phyloP scores from a whole-genome alignment of 2,329 filamentous ascomycete genomes.

The Pseudocercospora musae region DNA sequence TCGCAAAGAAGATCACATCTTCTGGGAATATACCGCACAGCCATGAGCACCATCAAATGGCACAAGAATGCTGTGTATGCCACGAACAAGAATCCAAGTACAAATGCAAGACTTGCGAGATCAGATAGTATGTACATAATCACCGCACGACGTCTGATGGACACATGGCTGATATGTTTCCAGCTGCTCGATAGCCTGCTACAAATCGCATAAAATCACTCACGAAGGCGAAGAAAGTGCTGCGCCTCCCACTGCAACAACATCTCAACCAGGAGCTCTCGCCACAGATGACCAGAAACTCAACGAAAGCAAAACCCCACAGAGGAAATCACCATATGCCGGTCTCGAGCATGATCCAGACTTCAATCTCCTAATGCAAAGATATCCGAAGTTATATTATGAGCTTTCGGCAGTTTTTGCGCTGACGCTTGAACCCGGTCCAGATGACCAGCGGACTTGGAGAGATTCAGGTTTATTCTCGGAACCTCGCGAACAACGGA shows the following conservation, averaged over 20 bases:
- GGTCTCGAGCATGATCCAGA: constrained; percentile 35
- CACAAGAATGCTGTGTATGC: constrained; percentile 44
- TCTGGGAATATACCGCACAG: neutral
- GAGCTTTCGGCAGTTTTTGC: constrained; percentile 37
- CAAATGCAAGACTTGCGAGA: constrained; percentile 48
- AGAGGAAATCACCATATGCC: constrained; percentile 25
- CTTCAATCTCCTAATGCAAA: constrained; percentile 33
- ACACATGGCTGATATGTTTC: too few relatives aligned
- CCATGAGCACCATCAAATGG: constrained; percentile 30
- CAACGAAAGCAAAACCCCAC: neutral
- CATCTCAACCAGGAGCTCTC: neutral
- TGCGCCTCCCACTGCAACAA: neutral
- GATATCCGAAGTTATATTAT: constrained; percentile 34
- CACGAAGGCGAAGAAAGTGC: constrained; percentile 23
- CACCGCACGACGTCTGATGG: too few relatives aligned
- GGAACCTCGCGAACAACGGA: constrained; percentile 5
- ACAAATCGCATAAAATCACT: constrained; percentile 36
- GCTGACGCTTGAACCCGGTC: constrained; percentile 36
- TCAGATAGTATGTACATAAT: constrained; percentile 42
- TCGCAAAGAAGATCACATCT: neutral
- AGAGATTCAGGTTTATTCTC: constrained; percentile 25
- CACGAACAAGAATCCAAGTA: constrained; percentile 46
- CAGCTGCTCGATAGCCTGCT: constrained; percentile 41
- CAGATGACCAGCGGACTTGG: constrained; percentile 31
- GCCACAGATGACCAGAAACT: constrained; percentile 27